Evolutionary conservation across 1,284 basidiomycete species (phyloP).

Genomic region (Puccinia polysora): DNA sequence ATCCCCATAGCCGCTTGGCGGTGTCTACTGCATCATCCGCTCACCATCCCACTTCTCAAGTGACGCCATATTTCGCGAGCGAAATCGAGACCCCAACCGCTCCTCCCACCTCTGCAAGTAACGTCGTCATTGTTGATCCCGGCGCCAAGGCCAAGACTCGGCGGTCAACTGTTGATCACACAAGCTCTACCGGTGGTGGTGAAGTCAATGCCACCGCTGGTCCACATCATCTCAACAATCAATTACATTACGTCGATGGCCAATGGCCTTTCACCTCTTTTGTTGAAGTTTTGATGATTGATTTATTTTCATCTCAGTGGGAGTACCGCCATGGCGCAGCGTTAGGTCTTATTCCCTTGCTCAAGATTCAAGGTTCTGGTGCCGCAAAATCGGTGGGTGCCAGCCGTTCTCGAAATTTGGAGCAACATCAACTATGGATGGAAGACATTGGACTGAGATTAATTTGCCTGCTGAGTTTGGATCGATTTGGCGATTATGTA

Average conservation of each 20-base stretch:
- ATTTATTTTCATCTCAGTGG: constrained; percentile 81
- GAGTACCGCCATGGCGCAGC: constrained; percentile 92
- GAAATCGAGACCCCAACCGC: background rate
- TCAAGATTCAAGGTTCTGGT: constrained; percentile 76
- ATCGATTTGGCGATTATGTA: constrained; percentile 95
- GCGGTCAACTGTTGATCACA: constrained; percentile 49
- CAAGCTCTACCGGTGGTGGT: constrained; percentile 43
- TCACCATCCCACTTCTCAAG: constrained; percentile 38
- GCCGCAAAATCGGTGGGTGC: constrained; percentile 65
- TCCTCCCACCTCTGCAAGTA: constrained; percentile 23
- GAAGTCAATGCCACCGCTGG: constrained; percentile 43
- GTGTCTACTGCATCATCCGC: constrained; percentile 46
- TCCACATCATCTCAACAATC: constrained; percentile 13
- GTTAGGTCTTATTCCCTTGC: constrained; percentile 79
- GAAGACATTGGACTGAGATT: constrained; percentile 81
- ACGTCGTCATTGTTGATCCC: constrained; percentile 47
- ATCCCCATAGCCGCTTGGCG: constrained; percentile 41
- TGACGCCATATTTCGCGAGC: constrained; percentile 2
- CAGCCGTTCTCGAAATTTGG: constrained; percentile 61
- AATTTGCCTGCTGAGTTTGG: constrained; percentile 85
- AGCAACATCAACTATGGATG: constrained; percentile 76
- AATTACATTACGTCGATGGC: constrained; percentile 58
- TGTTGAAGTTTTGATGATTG: constrained; percentile 73
- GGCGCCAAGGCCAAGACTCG: constrained; percentile 51
- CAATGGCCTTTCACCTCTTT: constrained; percentile 86